Conservation (phyloP, 495 filamentous ascomycete genomes). For the Hyaloscypha finlandica region DNA sequence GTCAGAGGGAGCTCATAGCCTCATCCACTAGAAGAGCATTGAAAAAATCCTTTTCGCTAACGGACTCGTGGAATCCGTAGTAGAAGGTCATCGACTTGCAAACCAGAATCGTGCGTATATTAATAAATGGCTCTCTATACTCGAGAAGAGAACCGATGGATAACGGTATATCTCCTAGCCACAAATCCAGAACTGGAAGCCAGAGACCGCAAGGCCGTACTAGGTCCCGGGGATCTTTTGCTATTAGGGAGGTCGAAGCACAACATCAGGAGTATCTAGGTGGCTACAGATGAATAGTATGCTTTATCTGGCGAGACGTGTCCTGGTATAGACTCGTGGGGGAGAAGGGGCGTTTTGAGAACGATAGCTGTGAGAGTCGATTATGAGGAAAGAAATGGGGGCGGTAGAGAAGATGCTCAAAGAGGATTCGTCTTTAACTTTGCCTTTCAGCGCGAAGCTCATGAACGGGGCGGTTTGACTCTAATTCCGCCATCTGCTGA, state of each 20-base stretch:
- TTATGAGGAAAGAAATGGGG: background rate
- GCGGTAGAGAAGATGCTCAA: background rate
- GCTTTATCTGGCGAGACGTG: slow-evolving; percentile 42
- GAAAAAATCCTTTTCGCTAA: slow-evolving; percentile 65
- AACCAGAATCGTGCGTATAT: slow-evolving; percentile 63
- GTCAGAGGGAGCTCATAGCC: slow-evolving; percentile 47
- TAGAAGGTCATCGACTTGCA: slow-evolving; percentile 68
- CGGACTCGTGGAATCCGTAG: slow-evolving; percentile 64
- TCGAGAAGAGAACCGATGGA: slow-evolving; percentile 51
- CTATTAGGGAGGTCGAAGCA: slow-evolving; percentile 79
- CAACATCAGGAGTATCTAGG: slow-evolving; percentile 71
- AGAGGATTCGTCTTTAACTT: background rate
- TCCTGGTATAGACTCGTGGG: slow-evolving; percentile 35
- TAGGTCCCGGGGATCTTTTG: slow-evolving; percentile 61
- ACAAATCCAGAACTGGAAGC: slow-evolving; percentile 58
- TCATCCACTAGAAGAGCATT: slow-evolving; percentile 63
- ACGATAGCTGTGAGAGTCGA: background rate
- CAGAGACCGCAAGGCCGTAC: slow-evolving; percentile 58
- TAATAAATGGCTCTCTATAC: slow-evolving; percentile 59
- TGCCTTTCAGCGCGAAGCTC: no score
- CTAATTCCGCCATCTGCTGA: no score
- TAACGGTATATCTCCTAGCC: slow-evolving; percentile 59
- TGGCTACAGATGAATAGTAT: slow-evolving; percentile 76
- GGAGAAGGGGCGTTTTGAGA: slow-evolving; percentile 12
- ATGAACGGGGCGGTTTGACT: no score